Base-by-base conservation (phyloP, 2,329 filamentous ascomycete species). In the Ramularia endophylla region DNA sequence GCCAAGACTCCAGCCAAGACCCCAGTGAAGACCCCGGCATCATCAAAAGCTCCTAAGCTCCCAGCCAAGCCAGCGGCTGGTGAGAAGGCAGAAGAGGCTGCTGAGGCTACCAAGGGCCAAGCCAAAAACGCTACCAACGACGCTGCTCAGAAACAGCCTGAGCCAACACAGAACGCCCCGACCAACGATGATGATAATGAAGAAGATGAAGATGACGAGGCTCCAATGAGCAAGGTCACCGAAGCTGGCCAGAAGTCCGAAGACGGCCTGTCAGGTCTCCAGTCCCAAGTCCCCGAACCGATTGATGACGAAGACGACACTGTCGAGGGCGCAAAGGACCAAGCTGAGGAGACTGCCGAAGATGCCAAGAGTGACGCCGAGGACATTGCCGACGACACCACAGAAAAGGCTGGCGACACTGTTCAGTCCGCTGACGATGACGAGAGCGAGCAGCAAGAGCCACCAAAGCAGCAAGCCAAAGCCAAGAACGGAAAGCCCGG, bases 271-370 rank as follows among this genome's bases (percentile, higher is more conserved):
- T n/a, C n/a, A n/a, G 61, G 61, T 19, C 64, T 72, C 36, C 59
- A 70, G 47, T 60, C 71, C 51, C 60, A 62, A 22, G 68, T 68
- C 43, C 68, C 69, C 4, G 66, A 72, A 53, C 69, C 69, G 35
- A 62, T 71, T 41, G 63, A 66, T 28, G 61, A 62, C 13, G 50
- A 53, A 5, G 48, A 49, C n/a, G 61, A 64, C 28, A 55, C 58
- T 8, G 58, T 58, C 30, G 60, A 52, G 29, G 59, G 56, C 38
- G 60, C 60, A n/a, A 61, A 67, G 36, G 60, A 67, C 11, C 63
- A 65, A 22, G 68, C 61, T 31, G 59, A 71, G 47, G 67, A 70
- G 45, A 64, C 63, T 29, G 64, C 61, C n/a, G 67, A 68, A 38
- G 64, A 69, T 8, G 57, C 50, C 44, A 55, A 48, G 16, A 55